Base-by-base conservation (phyloP, 208 protist genomes). In the Trypanosoma caninum region DNA sequence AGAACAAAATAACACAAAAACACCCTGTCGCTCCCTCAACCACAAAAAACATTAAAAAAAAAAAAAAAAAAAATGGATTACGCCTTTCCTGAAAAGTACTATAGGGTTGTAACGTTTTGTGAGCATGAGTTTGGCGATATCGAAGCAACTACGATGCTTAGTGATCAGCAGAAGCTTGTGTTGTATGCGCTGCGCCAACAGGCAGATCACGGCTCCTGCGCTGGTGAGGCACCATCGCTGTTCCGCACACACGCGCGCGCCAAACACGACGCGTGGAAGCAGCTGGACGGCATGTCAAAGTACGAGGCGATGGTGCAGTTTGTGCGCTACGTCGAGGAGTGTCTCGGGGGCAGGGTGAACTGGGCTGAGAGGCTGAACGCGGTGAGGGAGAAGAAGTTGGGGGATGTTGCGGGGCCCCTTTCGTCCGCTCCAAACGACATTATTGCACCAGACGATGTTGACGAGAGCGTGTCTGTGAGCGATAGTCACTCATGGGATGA, bases 251-350 rank as follows among this genome's bases (percentile, higher is more conserved):
- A 28, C 23, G 83, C 87, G 65, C 72, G 83, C 2, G 45, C 83
- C 70, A 90, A 89, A 69, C 73, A 91, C 65, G 44, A 74, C 22
- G 87, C 87, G 59, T 94, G 87, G 84, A 73, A 67, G 57, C 65
- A 81, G 63, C 75, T 94, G 1, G 67, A 66, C 11, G 52, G 51
- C 70, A 89, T 89, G 73, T 76, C 71, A 16, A 67, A 46, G 25
- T 90, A 84, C 62, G 87, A 94, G 60, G 82, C 83, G 18, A 94
- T 94, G 87, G 87, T 94, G n/a, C 71, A 79, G 60, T 94, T 88
- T 73, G 87, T 94, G 47, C 69, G 69, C 27, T 64, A 74, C 13
- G 59, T 89, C 37, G 69, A 74, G 20, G 41, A 64, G 50, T 28
- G 20, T 41, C 23, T 67, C 3, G 67, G 67, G 14, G 59, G 59